Evolutionary conservation across 202 grass and related monocot species (phyloP), one percentile per base, ranked within the genome.

Genomic region (Hordeum pubiflorum): DNA sequence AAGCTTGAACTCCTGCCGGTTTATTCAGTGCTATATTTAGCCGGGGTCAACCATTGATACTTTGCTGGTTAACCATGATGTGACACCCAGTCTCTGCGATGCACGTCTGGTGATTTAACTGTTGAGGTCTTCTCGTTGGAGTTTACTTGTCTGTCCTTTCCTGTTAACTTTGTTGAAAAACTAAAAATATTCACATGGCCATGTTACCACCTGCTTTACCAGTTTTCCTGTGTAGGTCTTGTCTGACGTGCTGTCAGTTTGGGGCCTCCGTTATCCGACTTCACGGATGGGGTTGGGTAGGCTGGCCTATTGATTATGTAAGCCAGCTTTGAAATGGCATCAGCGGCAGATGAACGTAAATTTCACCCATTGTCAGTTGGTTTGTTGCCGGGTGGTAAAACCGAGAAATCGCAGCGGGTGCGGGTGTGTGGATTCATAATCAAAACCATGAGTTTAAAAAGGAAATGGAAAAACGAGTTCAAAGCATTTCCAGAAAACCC

Each of bases 321-420:
- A 67, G 71, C 24, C 44, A 65, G 9, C 32, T 46, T 77, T 72
- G 79, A 33, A 72, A 70, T 43, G 41, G 36, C 33, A 64, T 29
- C 27, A 44, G 73, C 65, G 32, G 79, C 79, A 6, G 73, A 82
- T 57, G 24, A 18, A 39, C 22, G 32, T 87, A 72, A 72, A 87
- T 71, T 63, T 54, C 75, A 63, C 20, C 44, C 44, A 17, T 77
- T 23, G 15, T 80, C 37, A 41, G 36, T 23, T 3, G 2, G 0
- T 29, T 3, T 39, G 63, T 17, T 1, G 26, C 46, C 14, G 17
- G 63, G 3, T 18, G 46, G 14, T 31, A 37, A 10, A 10, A 4
- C 52, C 52, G 20, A 23, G 21, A 22, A 68, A 22, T 23, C 38
- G 12, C 33, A 37, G 17, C 63, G 8, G 7, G 63, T 38, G 20